Evolutionary conservation across 352 stramenopile species (phyloP), one percentile per base, ranked within the genome.

Genomic region (Hyphochytrium catenoides): DNA sequence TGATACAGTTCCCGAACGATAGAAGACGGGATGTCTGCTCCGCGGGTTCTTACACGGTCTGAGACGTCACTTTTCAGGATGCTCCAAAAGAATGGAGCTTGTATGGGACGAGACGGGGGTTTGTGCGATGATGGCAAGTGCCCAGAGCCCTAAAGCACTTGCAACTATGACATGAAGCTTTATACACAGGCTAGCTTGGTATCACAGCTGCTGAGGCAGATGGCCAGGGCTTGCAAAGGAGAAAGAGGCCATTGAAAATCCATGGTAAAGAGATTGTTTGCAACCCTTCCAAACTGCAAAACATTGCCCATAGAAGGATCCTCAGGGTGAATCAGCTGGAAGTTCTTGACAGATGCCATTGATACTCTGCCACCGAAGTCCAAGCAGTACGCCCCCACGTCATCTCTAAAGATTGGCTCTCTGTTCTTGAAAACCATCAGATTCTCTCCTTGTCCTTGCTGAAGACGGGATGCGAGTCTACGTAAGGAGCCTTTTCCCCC

Each of bases 191-290:
- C 69, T 35, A 83, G 50, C 50, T 87, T 87, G 21, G 67, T 82
- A 46, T 84, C 63, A 39, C 70, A 87, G 32, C 64, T 82, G 46
- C 67, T 83, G 32, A 87, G 56, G 50, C 69, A 83, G 40, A 82
- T 76, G n/a, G 62, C 53, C 42, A 87, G 84, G 8, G 72, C 72
- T 46, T 82, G 65, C 48, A 83, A 78, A 12, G 66, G 69, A 27
- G 69, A 82, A 14, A 87, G 53, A 27, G 72, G 69, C 65, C 66
- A 78, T 47, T 78, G 62, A 47, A 83, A 87, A 47, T 87, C 72
- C 63, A 87, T 81, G 36, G 70, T 81, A 40, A 84, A 87, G 59
- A 78, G 77, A 49, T 87, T 67, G 47, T 83, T 63, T 26, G 84
- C 64, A 19, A 87, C 69, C 39, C 71, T 69, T 12, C 69, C 68